A percentile compares a stretch with the other conserved stretches of the same genome.
phyloP scores from a whole-genome alignment of 225 moss, liverwort and hornwort genomes.

The Physcomitrellopsis africana region DNA sequence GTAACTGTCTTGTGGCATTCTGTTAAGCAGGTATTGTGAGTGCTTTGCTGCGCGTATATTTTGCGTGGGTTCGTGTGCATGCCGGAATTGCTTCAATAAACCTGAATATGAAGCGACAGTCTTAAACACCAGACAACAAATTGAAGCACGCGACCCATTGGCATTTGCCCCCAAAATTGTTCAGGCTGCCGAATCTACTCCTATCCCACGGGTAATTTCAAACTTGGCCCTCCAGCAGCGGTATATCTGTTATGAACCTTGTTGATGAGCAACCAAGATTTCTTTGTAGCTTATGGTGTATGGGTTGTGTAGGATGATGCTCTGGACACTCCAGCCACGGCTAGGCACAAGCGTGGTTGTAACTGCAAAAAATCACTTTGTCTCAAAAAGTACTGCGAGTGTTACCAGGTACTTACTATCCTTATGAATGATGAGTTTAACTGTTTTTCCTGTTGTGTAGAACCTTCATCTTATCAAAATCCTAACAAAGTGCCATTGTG shows the following conservation, averaged over 20 bases:
- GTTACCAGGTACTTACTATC: slow-evolving; percentile 67
- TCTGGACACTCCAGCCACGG: slow-evolving; percentile 75
- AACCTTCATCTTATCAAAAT: too few species aligned
- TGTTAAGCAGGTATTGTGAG: slow-evolving; percentile 73
- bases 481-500: slow-evolving; percentile 11
- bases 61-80: slow-evolving; percentile 85
- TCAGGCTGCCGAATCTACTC: slow-evolving; percentile 65
- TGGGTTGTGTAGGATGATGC: slow-evolving; percentile 55
- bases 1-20: not conserved
- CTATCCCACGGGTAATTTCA: slow-evolving; percentile 55
- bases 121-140: slow-evolving; percentile 66
- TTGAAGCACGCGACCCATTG: slow-evolving; percentile 80
- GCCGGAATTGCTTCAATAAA: slow-evolving; percentile 88
- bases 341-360: slow-evolving; percentile 81
- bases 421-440: not conserved
- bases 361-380: slow-evolving; percentile 90
- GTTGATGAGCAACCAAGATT: not conserved
- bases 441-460: not conserved
- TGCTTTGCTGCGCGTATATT: slow-evolving; percentile 87
- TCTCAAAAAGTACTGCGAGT: slow-evolving; percentile 87
- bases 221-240: not conserved
- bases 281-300: not conserved
- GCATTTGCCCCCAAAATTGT: slow-evolving; percentile 93
- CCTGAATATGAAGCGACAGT: slow-evolving; percentile 82
- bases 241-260: not conserved